Evolutionary conservation across 352 stramenopile species (phyloP).

Genomic region (Globisporangium megalacanthum): DNA sequence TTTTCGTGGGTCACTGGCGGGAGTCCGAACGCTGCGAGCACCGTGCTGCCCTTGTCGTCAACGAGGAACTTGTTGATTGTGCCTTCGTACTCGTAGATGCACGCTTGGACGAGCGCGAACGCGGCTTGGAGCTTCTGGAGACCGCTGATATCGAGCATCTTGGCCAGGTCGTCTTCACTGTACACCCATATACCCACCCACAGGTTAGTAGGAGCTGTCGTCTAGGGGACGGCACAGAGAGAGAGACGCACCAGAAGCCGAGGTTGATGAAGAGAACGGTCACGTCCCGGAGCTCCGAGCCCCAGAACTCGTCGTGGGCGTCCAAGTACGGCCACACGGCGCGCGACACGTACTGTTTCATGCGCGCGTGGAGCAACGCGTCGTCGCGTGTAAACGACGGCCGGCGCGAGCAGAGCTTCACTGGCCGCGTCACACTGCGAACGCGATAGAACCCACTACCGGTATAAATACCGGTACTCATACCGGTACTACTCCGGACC

Average conservation of each 20-base stretch:
- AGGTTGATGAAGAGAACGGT: slow-evolving; percentile 94
- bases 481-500: no score
- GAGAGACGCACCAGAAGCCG: slow-evolving; percentile 84
- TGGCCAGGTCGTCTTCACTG: slow-evolving; percentile 69
- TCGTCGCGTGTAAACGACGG: slow-evolving; percentile 78
- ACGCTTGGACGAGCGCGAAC: slow-evolving; percentile 82
- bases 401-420: slow-evolving; percentile 63
- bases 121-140: slow-evolving; percentile 73
- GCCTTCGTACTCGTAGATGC: slow-evolving; percentile 93
- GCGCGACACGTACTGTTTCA: slow-evolving; percentile 90
- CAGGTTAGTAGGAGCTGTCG: no score
- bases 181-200: slow-evolving; percentile 1
- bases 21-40: slow-evolving; percentile 91
- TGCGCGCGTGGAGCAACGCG: slow-evolving; percentile 69
- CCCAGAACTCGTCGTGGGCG: slow-evolving; percentile 91
- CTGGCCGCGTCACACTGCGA: slow-evolving; percentile 38
- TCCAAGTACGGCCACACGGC: slow-evolving; percentile 91
- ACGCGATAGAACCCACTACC: slow-evolving; percentile 55
- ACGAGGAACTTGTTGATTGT: slow-evolving; percentile 97
- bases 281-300: slow-evolving; percentile 87
- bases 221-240: no score
- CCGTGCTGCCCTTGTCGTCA: slow-evolving; percentile 92
- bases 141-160: slow-evolving; percentile 65
- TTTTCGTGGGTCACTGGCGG: slow-evolving; percentile 91
- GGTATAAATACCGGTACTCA: no score